Conservation (phyloP, 352 stramenopile species). For the Phytophthora fragariaefolia region DNA sequence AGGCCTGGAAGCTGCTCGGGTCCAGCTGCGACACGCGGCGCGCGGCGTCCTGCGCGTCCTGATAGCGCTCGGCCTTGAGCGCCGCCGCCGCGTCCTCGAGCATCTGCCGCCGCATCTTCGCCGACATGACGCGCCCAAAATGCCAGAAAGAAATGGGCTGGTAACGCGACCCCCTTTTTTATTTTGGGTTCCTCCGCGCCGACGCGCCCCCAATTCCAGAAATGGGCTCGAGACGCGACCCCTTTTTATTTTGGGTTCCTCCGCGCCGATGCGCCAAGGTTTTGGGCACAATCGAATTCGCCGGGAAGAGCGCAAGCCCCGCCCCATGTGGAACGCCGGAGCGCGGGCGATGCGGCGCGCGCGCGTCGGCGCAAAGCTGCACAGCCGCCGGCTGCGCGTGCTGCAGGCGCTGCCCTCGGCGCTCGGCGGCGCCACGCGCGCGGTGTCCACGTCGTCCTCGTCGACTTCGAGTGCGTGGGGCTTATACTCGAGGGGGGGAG, state of each 20-base stretch:
- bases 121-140: slow-evolving; percentile 51
- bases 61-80: slow-evolving; percentile 79
- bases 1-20: slow-evolving; percentile 81
- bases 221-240: no score
- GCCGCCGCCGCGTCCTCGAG: slow-evolving; percentile 73
- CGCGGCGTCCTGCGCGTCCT: slow-evolving; percentile 71
- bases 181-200: no score
- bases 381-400: neutral
- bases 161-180: no score
- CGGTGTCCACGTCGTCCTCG: slow-evolving; percentile 26
- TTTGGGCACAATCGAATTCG: no score
- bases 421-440: slow-evolving; percentile 3
- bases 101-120: slow-evolving; percentile 76
- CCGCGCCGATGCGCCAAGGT: no score
- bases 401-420: slow-evolving; percentile 18
- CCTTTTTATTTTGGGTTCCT: no score
- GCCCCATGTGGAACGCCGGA: slow-evolving; percentile 47
- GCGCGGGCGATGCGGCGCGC: slow-evolving; percentile 19
- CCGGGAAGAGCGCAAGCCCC: no score
- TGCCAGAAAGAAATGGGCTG: no score
- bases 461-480: slow-evolving; percentile 32
- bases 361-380: neutral
- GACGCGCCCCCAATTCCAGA: no score
- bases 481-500: neutral
- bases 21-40: slow-evolving; percentile 81